Evolutionary conservation across 768 basidiomycete genomes (phyloP).

Genomic region (Tephrocybe sp.): DNA sequence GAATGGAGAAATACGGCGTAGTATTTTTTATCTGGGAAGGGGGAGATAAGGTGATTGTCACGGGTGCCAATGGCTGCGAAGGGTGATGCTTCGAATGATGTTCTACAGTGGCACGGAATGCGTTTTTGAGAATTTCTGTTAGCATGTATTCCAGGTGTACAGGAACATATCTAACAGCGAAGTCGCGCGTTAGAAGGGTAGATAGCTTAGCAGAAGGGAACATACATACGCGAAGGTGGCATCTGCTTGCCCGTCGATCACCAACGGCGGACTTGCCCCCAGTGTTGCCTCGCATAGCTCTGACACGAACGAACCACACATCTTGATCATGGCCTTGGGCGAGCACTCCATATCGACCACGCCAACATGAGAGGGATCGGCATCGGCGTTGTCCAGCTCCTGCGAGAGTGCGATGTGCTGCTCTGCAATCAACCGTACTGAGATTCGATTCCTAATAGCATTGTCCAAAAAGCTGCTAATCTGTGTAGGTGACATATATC

Average conservation of each 20-base stretch:
- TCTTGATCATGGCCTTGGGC: slow-evolving; percentile 69
- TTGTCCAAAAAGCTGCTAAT: slow-evolving; percentile 81
- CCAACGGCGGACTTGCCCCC: slow-evolving; percentile 64
- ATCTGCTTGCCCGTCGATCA: slow-evolving; percentile 70
- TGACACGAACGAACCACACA: slow-evolving; percentile 81
- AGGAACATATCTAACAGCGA: slow-evolving; percentile 62
- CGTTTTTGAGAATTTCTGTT: slow-evolving; percentile 89
- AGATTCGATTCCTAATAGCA: slow-evolving; percentile 84
- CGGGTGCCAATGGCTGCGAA: slow-evolving; percentile 50
- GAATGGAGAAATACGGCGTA: slow-evolving; percentile 64
- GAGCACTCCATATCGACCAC: slow-evolving; percentile 75
- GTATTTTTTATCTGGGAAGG: slow-evolving; percentile 35
- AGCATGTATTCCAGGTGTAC: slow-evolving; percentile 91
- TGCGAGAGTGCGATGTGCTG: slow-evolving; percentile 87
- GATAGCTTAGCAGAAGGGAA: slow-evolving; percentile 13
- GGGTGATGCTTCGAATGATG: slow-evolving; percentile 51
- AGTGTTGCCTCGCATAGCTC: slow-evolving; percentile 86
- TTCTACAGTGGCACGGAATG: slow-evolving; percentile 88
- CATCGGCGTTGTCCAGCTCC: slow-evolving; percentile 47
- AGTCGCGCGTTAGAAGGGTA: slow-evolving; percentile 3
- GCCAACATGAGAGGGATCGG: slow-evolving; percentile 52
- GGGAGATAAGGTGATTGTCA: slow-evolving; percentile 70
- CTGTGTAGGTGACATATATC: slow-evolving; percentile 81
- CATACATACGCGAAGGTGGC: slow-evolving; percentile 83
- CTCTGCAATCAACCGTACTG: slow-evolving; percentile 85